Base-by-base conservation (phyloP, 495 filamentous ascomycete genomes). In the Halenospora varia region DNA sequence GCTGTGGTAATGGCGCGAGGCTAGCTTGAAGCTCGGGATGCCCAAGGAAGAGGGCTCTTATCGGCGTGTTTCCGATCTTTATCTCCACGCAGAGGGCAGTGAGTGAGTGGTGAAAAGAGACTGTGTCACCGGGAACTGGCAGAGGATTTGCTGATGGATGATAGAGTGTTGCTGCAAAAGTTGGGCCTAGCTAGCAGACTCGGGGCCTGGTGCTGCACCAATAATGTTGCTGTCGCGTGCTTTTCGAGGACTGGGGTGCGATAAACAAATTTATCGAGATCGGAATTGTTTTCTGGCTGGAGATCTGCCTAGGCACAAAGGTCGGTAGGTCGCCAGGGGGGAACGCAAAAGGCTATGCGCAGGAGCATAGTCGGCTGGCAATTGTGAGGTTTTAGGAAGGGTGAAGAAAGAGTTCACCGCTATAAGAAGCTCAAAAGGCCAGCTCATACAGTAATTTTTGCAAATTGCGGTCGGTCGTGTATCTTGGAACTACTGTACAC, bases 171-270 rank as follows among this genome's bases (percentile, higher is more conserved):
- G 20, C 19, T 59, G 51, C 57, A 50, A 22, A 25, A 11, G 45
- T 25, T 49, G 15, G 8, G 41, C 51, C 45, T 55, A 29, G 44
- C 24, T 46, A 15, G 39, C n/a, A 25, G 23, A 19, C 20, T 26
- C 35, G 25, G 25, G 20, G 56, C 29, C 42, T 45, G 29, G 24
- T 20, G 23, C 53, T 53, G 56, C 49, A 23, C 56, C 56, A 59
- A 59, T 60, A 47, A 46, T 24, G 25, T 24, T 41, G 1, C 24
- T 54, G 51, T 60, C 57, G 57, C 57, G 57, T 60, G 57, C 50
- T 55, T 47, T 35, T 13, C 9, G 22, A 29, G 15, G 42, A 29
- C 56, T 48, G 56, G 55, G 42, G 42, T 53, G n/a, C 48, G 40
- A 45, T 45, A 25, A 44, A 19, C 44, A 47, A 44, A 42, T 20